A percentile compares a stretch with the other conserved stretches of the same genome.
Evolutionary conservation across 2,329 filamentous ascomycete species (phyloP).

Genomic region (Pyricularia grisea): DNA sequence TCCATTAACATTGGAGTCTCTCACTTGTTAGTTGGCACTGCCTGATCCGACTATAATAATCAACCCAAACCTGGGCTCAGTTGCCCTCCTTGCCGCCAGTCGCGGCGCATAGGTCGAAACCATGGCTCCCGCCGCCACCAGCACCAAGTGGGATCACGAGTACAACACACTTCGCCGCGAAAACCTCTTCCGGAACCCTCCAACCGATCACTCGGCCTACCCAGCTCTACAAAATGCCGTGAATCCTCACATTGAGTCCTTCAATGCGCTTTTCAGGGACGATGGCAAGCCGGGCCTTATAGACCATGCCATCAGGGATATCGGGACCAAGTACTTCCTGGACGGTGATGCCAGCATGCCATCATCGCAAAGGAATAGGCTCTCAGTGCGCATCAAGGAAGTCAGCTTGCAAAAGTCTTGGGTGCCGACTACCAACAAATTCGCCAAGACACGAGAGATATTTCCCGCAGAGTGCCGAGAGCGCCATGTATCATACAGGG

Average conservation of each 20-base stretch:
- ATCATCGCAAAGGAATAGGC: constrained; percentile 56
- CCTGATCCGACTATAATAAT: background rate
- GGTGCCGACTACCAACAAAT: constrained; percentile 75
- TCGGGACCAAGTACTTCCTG: constrained; percentile 79
- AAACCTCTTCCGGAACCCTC: constrained; percentile 80
- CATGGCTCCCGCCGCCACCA: constrained; percentile 30
- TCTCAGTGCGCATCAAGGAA: constrained; percentile 71
- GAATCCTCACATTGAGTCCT: constrained; percentile 86
- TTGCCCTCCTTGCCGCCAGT: background rate
- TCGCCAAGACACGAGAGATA: constrained; percentile 74
- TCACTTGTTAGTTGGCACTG: background rate
- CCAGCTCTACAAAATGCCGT: constrained; percentile 80
- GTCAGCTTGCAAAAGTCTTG: constrained; percentile 75
- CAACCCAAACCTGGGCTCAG: background rate
- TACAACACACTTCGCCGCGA: constrained; percentile 83
- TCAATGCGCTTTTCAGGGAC: constrained; percentile 77
- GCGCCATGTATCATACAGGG: constrained; percentile 83
- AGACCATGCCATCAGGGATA: constrained; percentile 71
- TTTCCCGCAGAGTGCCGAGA: constrained; percentile 90
- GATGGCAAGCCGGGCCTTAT: constrained; percentile 53
- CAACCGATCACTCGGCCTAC: constrained; percentile 79
- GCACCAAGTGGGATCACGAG: constrained; percentile 71
- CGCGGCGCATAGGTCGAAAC: background rate
- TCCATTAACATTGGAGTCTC: background rate
- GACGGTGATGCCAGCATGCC: constrained; percentile 65